These are phyloP conservation scores for Capsicum chinense DNA, from an alignment of 257 asterid species.

Conservation along the genomic window DNA sequence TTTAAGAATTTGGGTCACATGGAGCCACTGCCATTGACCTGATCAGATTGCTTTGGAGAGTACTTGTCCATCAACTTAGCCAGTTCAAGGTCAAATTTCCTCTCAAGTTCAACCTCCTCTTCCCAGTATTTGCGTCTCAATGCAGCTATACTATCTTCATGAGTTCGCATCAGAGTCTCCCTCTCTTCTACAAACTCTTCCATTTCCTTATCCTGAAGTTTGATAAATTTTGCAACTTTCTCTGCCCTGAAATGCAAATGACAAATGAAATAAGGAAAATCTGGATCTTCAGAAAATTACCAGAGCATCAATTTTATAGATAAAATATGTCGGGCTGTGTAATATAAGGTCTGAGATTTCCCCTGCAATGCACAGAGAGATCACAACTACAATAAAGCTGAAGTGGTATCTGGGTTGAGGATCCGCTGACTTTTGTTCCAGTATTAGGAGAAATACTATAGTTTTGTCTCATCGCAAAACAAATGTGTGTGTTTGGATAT, in stretches of 20 bases:
- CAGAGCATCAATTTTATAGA: background rate
- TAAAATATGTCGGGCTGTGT: background rate
- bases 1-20: background rate
- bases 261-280: background rate
- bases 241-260: slow-evolving; percentile 6
- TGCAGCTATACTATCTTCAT: background rate
- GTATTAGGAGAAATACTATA: background rate
- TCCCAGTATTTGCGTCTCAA: slow-evolving; percentile 27
- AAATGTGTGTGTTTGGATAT: background rate
- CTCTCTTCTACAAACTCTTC: slow-evolving; percentile 22
- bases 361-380: background rate
- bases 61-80: slow-evolving; percentile 27
- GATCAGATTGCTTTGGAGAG: slow-evolving; percentile 5
- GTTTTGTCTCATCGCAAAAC: background rate
- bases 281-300: background rate
- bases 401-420: background rate
- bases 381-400: background rate
- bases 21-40: background rate
- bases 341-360: background rate
- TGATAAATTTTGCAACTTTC: background rate
- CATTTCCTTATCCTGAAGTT: slow-evolving; percentile 13
- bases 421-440: background rate
- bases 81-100: slow-evolving; percentile 1
- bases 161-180: slow-evolving; percentile 10
- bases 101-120: slow-evolving; percentile 25